phyloP scores from a whole-genome alignment of 768 basidiomycete genomes.

The Gloeostereum incarnatum region DNA sequence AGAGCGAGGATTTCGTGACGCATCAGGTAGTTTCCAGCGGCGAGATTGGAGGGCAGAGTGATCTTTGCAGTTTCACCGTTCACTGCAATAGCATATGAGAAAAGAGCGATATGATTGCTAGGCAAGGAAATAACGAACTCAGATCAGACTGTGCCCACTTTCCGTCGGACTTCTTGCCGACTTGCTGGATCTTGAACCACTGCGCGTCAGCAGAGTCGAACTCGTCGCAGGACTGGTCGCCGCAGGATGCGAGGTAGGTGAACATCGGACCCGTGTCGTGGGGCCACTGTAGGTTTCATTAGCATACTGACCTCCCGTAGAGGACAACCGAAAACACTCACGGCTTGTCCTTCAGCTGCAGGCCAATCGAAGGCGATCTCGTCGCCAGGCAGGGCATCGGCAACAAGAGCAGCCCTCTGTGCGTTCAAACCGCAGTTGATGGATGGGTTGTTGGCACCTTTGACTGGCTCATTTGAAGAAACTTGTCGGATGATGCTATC shows the following conservation, averaged over 20 bases:
- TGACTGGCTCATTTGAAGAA: slow-evolving; percentile 30
- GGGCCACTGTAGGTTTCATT: slow-evolving; percentile 20
- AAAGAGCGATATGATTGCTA: background rate
- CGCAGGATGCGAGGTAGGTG: slow-evolving; percentile 42
- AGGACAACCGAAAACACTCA: slow-evolving; percentile 11
- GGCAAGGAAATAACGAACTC: slow-evolving; percentile 26
- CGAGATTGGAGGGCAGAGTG: slow-evolving; percentile 3
- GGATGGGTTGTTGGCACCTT: slow-evolving; percentile 29
- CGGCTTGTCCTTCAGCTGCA: slow-evolving; percentile 23
- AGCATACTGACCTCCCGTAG: slow-evolving; percentile 6
- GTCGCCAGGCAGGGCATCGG: slow-evolving; percentile 34
- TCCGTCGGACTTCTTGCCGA: slow-evolving; percentile 19
- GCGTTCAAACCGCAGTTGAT: slow-evolving; percentile 36
- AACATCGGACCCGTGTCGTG: slow-evolving; percentile 40
- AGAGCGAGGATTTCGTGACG: slow-evolving; percentile 12
- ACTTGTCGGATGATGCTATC: slow-evolving; percentile 36
- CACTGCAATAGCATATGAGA: no score
- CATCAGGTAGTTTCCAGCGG: slow-evolving; percentile 4
- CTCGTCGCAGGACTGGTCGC: slow-evolving; percentile 24
- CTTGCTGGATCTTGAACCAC: slow-evolving; percentile 41
- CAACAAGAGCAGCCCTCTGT: slow-evolving; percentile 28
- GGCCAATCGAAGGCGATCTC: slow-evolving; percentile 31
- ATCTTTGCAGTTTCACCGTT: slow-evolving; percentile 1
- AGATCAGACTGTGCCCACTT: slow-evolving; percentile 46
- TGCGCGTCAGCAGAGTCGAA: slow-evolving; percentile 29